These are phyloP conservation scores for Chrysopogon serrulatus DNA, from an alignment of 176 grass and related monocot genomes.

Conservation along the genomic window DNA sequence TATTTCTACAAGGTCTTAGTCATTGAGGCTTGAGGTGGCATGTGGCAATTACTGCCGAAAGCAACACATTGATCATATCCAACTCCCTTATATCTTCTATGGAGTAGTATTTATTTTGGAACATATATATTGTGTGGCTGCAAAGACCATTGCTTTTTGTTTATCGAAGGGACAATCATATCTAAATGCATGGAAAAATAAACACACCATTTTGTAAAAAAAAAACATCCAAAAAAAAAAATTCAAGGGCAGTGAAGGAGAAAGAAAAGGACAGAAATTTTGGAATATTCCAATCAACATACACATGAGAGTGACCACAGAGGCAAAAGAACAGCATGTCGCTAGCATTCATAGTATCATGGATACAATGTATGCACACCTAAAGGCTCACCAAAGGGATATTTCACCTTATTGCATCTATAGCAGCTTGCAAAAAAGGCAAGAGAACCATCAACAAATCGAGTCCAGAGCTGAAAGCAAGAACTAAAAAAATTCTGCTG, in stretches of 20 bases:
- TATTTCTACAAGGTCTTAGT: not conserved
- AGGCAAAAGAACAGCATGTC: not conserved
- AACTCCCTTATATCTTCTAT: not conserved
- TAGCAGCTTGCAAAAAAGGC: not conserved
- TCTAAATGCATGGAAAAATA: not conserved
- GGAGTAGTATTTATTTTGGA: not conserved
- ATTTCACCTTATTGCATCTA: not conserved
- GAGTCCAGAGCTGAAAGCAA: not conserved
- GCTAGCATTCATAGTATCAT: not conserved
- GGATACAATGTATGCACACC: not conserved
- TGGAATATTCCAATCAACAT: not conserved
- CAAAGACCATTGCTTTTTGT: not conserved
- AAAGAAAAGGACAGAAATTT: constrained; percentile 1
- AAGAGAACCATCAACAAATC: not conserved
- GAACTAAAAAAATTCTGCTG: not conserved
- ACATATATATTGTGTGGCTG: not conserved
- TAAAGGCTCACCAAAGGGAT: not conserved
- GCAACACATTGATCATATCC: not conserved
- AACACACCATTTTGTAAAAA: no score
- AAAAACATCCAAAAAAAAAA: no score
- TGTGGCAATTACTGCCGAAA: not conserved
- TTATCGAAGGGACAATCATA: not conserved
- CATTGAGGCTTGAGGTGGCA: not conserved
- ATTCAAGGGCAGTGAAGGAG: not conserved
- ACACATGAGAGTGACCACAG: constrained; percentile 5